Evolutionary conservation across 2,329 filamentous ascomycete species (phyloP).

Genomic region (Cladosporium cucumerinum): DNA sequence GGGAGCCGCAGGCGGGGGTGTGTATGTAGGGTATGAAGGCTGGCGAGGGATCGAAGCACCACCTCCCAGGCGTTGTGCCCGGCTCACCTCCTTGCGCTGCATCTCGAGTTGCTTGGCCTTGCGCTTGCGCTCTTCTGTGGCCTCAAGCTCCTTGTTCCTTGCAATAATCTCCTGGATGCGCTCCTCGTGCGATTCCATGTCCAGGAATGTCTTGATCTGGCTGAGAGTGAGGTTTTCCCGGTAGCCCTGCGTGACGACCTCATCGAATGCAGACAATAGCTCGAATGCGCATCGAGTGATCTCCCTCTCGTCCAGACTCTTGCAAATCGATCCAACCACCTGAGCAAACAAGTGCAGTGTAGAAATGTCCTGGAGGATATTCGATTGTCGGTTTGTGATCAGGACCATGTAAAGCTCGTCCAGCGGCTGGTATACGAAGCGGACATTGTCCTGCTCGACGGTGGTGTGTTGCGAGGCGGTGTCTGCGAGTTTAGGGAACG

Average conservation of each 20-base stretch:
- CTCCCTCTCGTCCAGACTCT: constrained; percentile 90
- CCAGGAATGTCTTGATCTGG: constrained; percentile 98
- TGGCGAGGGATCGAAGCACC: constrained; percentile 62
- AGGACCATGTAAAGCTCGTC: constrained; percentile 99
- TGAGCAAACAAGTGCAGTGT: constrained; percentile 96
- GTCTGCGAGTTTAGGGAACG: constrained; percentile 95
- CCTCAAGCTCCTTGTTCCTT: constrained; percentile 97
- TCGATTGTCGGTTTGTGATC: constrained; percentile 98
- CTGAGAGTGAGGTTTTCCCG: constrained; percentile 91
- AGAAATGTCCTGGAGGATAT: constrained; percentile 98
- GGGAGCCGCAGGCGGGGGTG: constrained; percentile 77
- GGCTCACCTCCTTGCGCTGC: constrained; percentile 93
- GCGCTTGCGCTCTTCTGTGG: constrained; percentile 94
- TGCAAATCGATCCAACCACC: constrained; percentile 94
- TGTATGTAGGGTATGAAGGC: constrained; percentile 85
- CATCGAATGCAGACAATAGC: constrained; percentile 92
- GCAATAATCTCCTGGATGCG: constrained; percentile 96
- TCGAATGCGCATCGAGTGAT: constrained; percentile 95
- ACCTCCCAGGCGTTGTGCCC: constrained; percentile 57
- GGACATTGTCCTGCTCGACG: constrained; percentile 98
- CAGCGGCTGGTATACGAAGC: constrained; percentile 97
- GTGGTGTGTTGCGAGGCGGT: constrained; percentile 96
- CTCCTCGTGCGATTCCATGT: constrained; percentile 99
- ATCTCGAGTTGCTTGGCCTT: constrained; percentile 99
- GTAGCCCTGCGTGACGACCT: constrained; percentile 93